Base-by-base conservation (phyloP, 2,329 filamentous ascomycete species). In the Erysiphe pulchra region DNA sequence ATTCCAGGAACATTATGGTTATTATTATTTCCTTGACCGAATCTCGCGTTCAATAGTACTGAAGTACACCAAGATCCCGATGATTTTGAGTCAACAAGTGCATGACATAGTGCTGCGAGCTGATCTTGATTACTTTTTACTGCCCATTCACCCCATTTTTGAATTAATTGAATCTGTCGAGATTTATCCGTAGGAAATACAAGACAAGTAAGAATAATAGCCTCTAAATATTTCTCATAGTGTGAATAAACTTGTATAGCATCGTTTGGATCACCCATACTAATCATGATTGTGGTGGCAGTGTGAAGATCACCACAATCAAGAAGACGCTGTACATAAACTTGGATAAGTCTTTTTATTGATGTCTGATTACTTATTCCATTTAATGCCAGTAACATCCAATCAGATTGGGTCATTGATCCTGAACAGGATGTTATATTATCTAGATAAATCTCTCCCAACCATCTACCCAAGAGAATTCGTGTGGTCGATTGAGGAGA, bases 191-290 rank as follows among this genome's bases (percentile, higher is more conserved):
- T 65, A 0, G 87, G 85, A 54, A 79, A 84, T 24, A 80, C 71
- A 12, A 94, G 67, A 55, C 84, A 92, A 0, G 85, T 81, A 51
- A 98, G 69, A 13, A 98, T 71, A 31, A 95, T 69, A 2, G 90
- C 87, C 62, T 98, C 90, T 78, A 98, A 81, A 59, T 79, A 92
- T 55, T 78, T 77, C 59, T 79, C 84, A 51, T 90, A 84, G 11
- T 86, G 93, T 31, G 93, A 75, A 55, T 98, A 98, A 30, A 94
- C 80, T 60, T 98, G 90, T 48, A 98, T 86, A 0, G 90, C 90
- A 59, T 98, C 87, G 51, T 92, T 87, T 53, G 82, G 69, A 57
- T 95, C 87, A 2, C 86, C 86, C 61, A 98, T 75, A 13, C 86
- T 85, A 32, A 98, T 75, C 60, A 98, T 75, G 50, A 95, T 87